These are phyloP conservation scores for Citropsis articulata DNA, from an alignment of 345 rosid species.

Conservation along the genomic window DNA sequence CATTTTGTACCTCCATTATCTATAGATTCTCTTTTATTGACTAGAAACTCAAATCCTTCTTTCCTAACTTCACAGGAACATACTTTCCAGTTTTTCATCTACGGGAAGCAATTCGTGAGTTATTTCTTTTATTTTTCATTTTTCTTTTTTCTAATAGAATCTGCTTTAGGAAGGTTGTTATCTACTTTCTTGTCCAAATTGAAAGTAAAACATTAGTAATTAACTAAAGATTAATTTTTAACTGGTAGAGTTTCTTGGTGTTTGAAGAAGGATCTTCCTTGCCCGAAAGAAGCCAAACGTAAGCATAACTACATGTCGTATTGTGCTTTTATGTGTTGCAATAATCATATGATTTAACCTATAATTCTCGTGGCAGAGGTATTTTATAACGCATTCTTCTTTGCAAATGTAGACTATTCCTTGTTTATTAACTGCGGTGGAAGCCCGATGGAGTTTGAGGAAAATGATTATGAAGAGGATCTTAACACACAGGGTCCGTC, in stretches of 20 bases:
- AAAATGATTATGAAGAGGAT: slow-evolving; percentile 52
- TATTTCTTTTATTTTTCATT: neutral
- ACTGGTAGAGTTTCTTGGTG: slow-evolving; percentile 56
- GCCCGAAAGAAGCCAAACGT: slow-evolving; percentile 46
- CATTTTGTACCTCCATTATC: neutral
- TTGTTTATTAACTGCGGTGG: slow-evolving; percentile 89
- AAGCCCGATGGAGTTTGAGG: neutral
- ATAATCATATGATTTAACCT: neutral
- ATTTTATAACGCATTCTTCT: neutral
- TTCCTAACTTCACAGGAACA: slow-evolving; percentile 49
- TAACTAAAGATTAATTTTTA: slow-evolving; percentile 4
- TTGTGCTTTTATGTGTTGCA: neutral
- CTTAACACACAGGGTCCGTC: slow-evolving; percentile 33
- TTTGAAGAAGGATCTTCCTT: slow-evolving; percentile 64
- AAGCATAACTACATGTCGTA: slow-evolving; percentile 19
- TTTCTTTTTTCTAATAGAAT: neutral
- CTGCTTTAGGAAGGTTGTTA: neutral
- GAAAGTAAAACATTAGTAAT: neutral
- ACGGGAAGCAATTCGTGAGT: slow-evolving; percentile 55
- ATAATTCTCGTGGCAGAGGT: neutral
- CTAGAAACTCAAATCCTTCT: slow-evolving; percentile 1
- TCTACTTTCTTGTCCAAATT: neutral
- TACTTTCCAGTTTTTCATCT: slow-evolving; percentile 53
- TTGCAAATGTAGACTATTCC: slow-evolving; percentile 48
- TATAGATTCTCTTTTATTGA: neutral